Percentiles rank a stretch among this genome's conserved stretches.
Conservation (phyloP, 139 green algal genomes). For the Ettlia oleoabundans region DNA sequence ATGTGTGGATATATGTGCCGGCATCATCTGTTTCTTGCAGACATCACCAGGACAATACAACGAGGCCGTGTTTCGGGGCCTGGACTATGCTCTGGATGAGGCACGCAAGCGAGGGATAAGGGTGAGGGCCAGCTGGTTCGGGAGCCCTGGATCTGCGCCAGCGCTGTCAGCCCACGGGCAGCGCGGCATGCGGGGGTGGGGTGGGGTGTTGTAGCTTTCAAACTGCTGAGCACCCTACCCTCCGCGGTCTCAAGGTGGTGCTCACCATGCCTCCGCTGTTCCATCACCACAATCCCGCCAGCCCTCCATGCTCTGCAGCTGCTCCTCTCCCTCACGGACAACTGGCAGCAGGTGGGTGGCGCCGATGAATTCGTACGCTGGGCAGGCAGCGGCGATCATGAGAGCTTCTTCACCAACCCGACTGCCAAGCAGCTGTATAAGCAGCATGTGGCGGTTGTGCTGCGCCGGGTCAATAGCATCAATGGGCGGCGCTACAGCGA, state of each 20-base stretch:
- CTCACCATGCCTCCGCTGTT: too few species aligned
- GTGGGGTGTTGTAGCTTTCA: too few species aligned
- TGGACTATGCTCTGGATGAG: constrained; percentile 61
- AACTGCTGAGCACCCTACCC: too few species aligned
- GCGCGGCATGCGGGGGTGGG: too few species aligned
- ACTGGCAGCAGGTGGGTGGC: constrained; percentile 49
- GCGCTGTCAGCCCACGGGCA: too few species aligned
- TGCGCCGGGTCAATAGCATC: constrained; percentile 65
- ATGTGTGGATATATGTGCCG: too few species aligned
- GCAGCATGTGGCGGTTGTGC: constrained; percentile 32
- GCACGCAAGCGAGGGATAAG: constrained; percentile 39
- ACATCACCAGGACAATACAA: constrained; percentile 55
- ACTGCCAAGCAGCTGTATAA: constrained; percentile 32
- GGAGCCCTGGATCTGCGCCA: too few species aligned
- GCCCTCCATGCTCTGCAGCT: constrained; percentile 3
- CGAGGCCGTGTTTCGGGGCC: constrained; percentile 53
- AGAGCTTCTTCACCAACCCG: constrained; percentile 47
- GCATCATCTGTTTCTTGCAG: constrained; percentile 29
- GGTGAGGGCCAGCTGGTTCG: background rate
- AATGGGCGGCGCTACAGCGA: constrained; percentile 63
- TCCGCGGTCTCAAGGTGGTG: background rate
- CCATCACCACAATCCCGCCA: too few species aligned
- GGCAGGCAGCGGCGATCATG: constrained; percentile 24
- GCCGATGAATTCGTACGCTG: constrained; percentile 30
- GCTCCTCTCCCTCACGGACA: constrained; percentile 55